These are phyloP conservation scores for Tulasnella calospora DNA, from an alignment of 768 basidiomycete genomes.

Conservation along the genomic window DNA sequence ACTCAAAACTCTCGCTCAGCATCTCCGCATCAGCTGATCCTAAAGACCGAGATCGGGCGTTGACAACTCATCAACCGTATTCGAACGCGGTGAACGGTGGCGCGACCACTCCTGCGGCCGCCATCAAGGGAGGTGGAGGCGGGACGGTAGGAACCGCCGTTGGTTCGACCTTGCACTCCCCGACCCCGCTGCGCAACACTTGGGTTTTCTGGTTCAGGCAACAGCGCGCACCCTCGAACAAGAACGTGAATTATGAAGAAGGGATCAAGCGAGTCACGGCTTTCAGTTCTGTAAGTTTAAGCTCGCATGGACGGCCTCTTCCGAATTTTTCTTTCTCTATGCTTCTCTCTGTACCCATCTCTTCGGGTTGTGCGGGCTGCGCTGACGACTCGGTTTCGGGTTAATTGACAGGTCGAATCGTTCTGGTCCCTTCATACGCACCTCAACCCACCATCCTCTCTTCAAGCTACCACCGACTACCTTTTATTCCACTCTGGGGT, in stretches of 20 bases:
- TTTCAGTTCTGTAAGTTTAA: slow-evolving; percentile 68
- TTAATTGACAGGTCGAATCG: slow-evolving; percentile 66
- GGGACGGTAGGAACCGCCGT: not conserved
- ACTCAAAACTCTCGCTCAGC: slow-evolving; percentile 55
- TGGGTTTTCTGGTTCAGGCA: slow-evolving; percentile 93
- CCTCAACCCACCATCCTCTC: slow-evolving; percentile 73
- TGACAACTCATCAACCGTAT: slow-evolving; percentile 12
- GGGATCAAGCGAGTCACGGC: slow-evolving; percentile 89
- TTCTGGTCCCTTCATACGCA: slow-evolving; percentile 96
- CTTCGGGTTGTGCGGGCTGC: not conserved
- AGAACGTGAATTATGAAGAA: slow-evolving; percentile 85
- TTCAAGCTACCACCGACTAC: slow-evolving; percentile 89
- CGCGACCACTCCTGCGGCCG: not conserved
- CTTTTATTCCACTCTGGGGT: slow-evolving; percentile 84
- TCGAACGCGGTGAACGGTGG: slow-evolving; percentile 2
- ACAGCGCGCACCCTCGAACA: slow-evolving; percentile 84
- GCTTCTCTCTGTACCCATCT: not conserved
- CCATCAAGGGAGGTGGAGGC: not conserved
- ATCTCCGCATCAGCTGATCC: slow-evolving; percentile 47
- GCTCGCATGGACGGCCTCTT: not conserved
- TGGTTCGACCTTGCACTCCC: not conserved
- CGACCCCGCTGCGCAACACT: slow-evolving; percentile 21
- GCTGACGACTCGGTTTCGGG: slow-evolving; percentile 4
- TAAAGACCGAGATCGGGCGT: slow-evolving; percentile 38
- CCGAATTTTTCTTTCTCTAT: not conserved